Evolutionary conservation across 2,329 filamentous ascomycete species (phyloP).

Genomic region (Mycosphaerella arachidis): DNA sequence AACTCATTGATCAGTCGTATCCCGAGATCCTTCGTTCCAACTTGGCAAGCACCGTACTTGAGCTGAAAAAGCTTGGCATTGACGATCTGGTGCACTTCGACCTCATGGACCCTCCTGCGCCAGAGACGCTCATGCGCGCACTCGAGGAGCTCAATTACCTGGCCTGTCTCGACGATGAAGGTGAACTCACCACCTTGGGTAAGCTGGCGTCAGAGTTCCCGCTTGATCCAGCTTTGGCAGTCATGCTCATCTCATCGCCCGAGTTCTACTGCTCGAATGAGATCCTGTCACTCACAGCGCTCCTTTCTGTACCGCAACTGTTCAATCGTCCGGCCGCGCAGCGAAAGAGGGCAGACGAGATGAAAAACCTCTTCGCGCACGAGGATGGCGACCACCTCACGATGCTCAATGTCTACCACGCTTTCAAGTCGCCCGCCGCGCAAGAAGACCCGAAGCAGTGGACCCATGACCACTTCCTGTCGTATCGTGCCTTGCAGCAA

Average conservation of each 20-base stretch:
- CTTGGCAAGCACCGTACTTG: conserved; percentile 86
- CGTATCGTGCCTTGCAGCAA: conserved; percentile 78
- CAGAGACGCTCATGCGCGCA: conserved; percentile 96
- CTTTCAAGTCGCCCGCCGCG: conserved; percentile 74
- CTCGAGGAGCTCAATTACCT: conserved; percentile 97
- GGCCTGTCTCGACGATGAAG: conserved; percentile 92
- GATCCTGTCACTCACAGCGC: conserved; percentile 87
- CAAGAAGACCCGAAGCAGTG: conserved; percentile 76
- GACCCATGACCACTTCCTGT: conserved; percentile 97
- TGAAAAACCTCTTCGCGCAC: conserved; percentile 92
- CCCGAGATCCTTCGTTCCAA: conserved; percentile 95
- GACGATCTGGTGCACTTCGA: conserved; percentile 97
- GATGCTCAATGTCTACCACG: conserved; percentile 95
- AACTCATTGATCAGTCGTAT: conserved; percentile 95
- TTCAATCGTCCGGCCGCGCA: conserved; percentile 83
- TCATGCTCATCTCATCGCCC: conserved; percentile 95
- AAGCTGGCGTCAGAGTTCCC: conserved; percentile 90
- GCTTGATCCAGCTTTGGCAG: conserved; percentile 85
- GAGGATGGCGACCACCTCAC: conserved; percentile 93
- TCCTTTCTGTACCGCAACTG: conserved; percentile 90
- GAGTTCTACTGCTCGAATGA: conserved; percentile 99
- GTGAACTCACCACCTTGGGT: conserved; percentile 81
- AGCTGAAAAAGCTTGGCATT: conserved; percentile 94
- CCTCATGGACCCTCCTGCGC: conserved; percentile 95
- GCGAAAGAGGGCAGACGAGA: conserved; percentile 89